Evolutionary conservation across 345 rosid genomes (phyloP).

Genomic region (Heritiera littoralis): DNA sequence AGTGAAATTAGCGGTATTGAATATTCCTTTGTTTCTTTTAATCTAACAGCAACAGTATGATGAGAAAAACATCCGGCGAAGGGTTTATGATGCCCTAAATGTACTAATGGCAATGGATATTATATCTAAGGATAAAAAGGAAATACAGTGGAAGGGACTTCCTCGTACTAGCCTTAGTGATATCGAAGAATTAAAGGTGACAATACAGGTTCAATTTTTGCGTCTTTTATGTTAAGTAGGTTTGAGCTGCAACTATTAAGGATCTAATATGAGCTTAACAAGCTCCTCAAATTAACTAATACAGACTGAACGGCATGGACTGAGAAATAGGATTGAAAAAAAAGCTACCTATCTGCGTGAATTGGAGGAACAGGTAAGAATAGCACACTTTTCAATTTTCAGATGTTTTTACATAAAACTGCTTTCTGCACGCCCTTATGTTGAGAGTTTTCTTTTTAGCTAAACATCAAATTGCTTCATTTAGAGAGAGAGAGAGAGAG

Average conservation of each 20-base stretch:
- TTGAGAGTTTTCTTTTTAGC: not conserved
- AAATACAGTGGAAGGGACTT: conserved; percentile 98
- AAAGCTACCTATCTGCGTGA: conserved; percentile 85
- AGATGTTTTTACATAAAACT: conserved; percentile 7
- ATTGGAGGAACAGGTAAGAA: conserved; percentile 91
- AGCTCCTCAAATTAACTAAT: conserved; percentile 20
- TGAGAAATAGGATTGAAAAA: conserved; percentile 83
- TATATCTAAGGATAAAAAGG: conserved; percentile 94
- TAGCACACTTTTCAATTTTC: conserved; percentile 12
- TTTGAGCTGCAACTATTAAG: conserved; percentile 19
- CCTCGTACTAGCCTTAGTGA: conserved; percentile 92
- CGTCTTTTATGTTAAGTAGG: conserved; percentile 13
- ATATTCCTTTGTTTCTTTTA: conserved; percentile 16
- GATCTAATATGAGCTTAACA: conserved; percentile 26
- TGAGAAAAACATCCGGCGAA: conserved; percentile 94
- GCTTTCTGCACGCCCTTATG: conserved; percentile 16
- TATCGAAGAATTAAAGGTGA: conserved; percentile 93
- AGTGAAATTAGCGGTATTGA: not conserved
- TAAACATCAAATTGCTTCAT: not conserved
- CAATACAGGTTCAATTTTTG: conserved; percentile 20
- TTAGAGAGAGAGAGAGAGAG: not conserved
- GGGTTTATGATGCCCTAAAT: conserved; percentile 98
- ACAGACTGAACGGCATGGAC: conserved; percentile 70
- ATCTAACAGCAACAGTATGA: conserved; percentile 87
- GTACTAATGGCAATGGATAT: conserved; percentile 99